These are phyloP conservation scores for Scleroderma bovista DNA, from an alignment of 768 basidiomycete genomes.

Conservation along the genomic window DNA sequence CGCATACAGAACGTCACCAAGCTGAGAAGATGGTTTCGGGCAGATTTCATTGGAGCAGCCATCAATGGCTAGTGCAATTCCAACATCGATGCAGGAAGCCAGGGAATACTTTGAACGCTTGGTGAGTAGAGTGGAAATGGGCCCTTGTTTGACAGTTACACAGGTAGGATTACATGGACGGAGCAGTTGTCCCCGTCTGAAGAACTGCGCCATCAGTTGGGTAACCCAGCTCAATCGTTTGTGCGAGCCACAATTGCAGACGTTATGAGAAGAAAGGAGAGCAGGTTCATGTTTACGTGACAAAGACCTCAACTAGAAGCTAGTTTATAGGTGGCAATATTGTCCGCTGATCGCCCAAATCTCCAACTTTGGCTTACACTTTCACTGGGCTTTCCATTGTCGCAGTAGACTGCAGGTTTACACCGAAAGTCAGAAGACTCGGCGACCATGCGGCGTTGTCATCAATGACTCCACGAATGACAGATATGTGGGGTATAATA, in stretches of 20 bases:
- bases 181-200: slow-evolving; percentile 8
- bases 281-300: slow-evolving; percentile 6
- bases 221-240: slow-evolving; percentile 16
- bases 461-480: background rate
- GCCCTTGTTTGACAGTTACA: background rate
- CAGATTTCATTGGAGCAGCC: slow-evolving; percentile 2
- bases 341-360: too few species aligned
- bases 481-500: background rate
- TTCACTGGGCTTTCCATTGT: too few species aligned
- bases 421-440: background rate
- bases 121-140: background rate
- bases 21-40: slow-evolving; percentile 2
- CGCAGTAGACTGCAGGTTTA: too few species aligned
- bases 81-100: slow-evolving; percentile 12
- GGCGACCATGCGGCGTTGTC: background rate
- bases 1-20: slow-evolving; percentile 8
- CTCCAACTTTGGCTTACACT: too few species aligned
- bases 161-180: slow-evolving; percentile 12
- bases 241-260: slow-evolving; percentile 5
- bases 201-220: slow-evolving; percentile 16
- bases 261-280: background rate
- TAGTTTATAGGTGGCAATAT: too few species aligned
- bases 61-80: slow-evolving; percentile 8
- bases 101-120: background rate
- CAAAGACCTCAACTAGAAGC: too few species aligned